Evolutionary conservation across 2,329 filamentous ascomycete species (phyloP).

Genomic region (Nemania abortiva): DNA sequence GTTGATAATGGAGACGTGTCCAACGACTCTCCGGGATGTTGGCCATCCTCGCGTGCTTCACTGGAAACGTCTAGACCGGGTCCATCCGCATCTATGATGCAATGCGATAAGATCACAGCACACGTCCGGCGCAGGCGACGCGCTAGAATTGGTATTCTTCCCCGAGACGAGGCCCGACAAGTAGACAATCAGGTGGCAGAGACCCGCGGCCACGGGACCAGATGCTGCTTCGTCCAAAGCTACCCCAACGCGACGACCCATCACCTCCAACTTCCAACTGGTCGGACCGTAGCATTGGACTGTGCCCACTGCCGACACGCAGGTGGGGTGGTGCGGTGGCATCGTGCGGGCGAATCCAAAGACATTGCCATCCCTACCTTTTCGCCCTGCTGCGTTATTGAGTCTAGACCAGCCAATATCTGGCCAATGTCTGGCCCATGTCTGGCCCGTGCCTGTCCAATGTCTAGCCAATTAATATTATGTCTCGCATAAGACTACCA

Average conservation of each 20-base stretch:
- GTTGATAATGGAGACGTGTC: neutral
- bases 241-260: constrained; percentile 29
- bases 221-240: constrained; percentile 4
- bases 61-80: neutral
- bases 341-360: constrained; percentile 23
- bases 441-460: neutral
- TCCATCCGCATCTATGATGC: constrained; percentile 1
- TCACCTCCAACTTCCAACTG: neutral
- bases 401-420: constrained; percentile 21
- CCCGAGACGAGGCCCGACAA: constrained; percentile 2
- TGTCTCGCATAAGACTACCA: constrained; percentile 31
- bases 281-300: constrained; percentile 26
- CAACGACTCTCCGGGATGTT: neutral
- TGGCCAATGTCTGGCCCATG: neutral
- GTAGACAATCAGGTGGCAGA: constrained; percentile 19
- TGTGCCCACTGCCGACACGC: constrained; percentile 18
- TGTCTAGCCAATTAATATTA: neutral
- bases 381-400: neutral
- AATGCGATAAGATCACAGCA: neutral
- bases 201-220: constrained; percentile 25
- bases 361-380: constrained; percentile 6
- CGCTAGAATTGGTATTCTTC: constrained; percentile 11
- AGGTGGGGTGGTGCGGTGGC: constrained; percentile 17
- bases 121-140: neutral
- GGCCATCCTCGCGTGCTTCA: constrained; percentile 13